Conservation (phyloP, 352 stramenopile genomes). For the Hyaloperonospora arabidopsidis region DNA sequence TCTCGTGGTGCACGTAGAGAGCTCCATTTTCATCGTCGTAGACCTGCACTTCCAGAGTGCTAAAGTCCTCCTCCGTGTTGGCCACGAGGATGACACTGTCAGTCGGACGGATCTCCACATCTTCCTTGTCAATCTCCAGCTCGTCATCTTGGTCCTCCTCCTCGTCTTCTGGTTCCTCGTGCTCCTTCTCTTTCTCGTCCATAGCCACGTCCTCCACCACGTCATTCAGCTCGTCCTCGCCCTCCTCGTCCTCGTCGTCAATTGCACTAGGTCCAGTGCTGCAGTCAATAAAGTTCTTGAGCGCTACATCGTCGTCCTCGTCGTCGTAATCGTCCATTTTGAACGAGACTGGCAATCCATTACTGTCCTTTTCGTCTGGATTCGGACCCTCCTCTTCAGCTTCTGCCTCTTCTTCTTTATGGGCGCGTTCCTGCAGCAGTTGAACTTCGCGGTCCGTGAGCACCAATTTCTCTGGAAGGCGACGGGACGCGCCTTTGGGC, state of each 20-base stretch:
- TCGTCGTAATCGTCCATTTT: conserved; percentile 88
- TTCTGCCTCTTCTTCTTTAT: conserved; percentile 71
- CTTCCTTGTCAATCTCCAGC: conserved; percentile 78
- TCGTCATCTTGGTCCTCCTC: conserved; percentile 65
- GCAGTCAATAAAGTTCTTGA: conserved; percentile 67
- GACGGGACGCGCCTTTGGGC: conserved; percentile 33
- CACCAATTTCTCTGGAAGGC: conserved; percentile 80
- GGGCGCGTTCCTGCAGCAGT: conserved; percentile 71
- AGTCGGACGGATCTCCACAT: conserved; percentile 89
- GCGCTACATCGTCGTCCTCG: conserved; percentile 72
- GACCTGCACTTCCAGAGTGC: conserved; percentile 97
- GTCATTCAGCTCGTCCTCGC: neutral
- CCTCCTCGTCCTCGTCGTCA: conserved; percentile 40
- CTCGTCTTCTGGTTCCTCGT: conserved; percentile 46
- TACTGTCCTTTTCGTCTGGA: conserved; percentile 29
- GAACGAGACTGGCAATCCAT: conserved; percentile 58
- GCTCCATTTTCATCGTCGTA: conserved; percentile 96
- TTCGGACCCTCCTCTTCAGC: conserved; percentile 20
- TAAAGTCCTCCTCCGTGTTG: conserved; percentile 98
- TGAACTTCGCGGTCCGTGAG: conserved; percentile 73
- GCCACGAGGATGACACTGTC: conserved; percentile 94
- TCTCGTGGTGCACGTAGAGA: conserved; percentile 99
- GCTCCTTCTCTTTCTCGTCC: conserved; percentile 33
- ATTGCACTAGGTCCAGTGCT: conserved; percentile 19
- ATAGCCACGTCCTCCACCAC: conserved; percentile 17